Conservation (phyloP, 768 basidiomycete genomes). For the Brasilioporus rufonigricans region DNA sequence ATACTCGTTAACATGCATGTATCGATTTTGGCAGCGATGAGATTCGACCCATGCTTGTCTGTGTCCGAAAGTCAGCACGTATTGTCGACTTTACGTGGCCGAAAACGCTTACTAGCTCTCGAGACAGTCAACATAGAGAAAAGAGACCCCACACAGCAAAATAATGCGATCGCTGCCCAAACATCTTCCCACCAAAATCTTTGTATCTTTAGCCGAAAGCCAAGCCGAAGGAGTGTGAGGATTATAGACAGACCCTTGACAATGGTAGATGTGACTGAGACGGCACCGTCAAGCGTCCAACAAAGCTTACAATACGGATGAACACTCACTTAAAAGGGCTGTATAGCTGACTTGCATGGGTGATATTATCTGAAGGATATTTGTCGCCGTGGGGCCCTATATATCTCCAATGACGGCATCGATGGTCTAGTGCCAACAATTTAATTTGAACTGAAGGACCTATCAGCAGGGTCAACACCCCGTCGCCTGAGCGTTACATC, state of each 20-base stretch:
- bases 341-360: conserved; percentile 1
- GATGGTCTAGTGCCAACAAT: not conserved
- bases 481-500: too few species aligned
- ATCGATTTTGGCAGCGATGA: not conserved
- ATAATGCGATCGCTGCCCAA: conserved; percentile 15
- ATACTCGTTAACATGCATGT: conserved; percentile 9
- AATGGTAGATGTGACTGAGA: conserved; percentile 6
- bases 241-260: conserved; percentile 4
- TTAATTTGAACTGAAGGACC: too few species aligned
- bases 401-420: not conserved
- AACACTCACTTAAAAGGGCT: conserved; percentile 5
- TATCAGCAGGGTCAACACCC: too few species aligned
- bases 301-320: not conserved
- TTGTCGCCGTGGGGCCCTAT: not conserved
- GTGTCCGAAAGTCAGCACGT: not conserved
- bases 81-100: too few species aligned
- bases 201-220: conserved; percentile 13
- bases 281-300: not conserved
- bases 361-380: not conserved
- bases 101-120: not conserved
- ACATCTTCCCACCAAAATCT: conserved; percentile 25
- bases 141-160: not conserved
- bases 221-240: conserved; percentile 15
- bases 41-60: not conserved
- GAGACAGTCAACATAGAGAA: not conserved